phyloP scores from a whole-genome alignment of 164 flowering plant species.

The grape (Vitis vinifera) region ASM3070453v1 NC_081819.1:6638001-6638500 shows the following conservation, averaged over 20 bases:
- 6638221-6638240: slow-evolving; percentile 21
- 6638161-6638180: slow-evolving; percentile 28
- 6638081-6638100: slow-evolving; percentile 24
- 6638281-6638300: slow-evolving; percentile 54
- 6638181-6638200: slow-evolving; percentile 16
- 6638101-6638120: slow-evolving; percentile 42
- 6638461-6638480: too few species aligned
- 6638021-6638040: slow-evolving; percentile 54
- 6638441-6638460: too few species aligned
- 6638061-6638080: slow-evolving; percentile 50
- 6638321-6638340: slow-evolving; percentile 73
- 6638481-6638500: too few species aligned
- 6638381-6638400: too few species aligned
- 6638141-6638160: slow-evolving; percentile 37
- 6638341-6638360: slow-evolving; percentile 60
- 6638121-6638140: slow-evolving; percentile 38
- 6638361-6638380: too few species aligned
- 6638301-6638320: slow-evolving; percentile 86
- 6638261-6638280: slow-evolving; percentile 45
- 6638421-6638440: too few species aligned
- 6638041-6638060: slow-evolving; percentile 38
- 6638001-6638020: slow-evolving; percentile 83
- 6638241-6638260: slow-evolving; percentile 19
- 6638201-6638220: slow-evolving; percentile 29
- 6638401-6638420: too few species aligned